These are phyloP conservation scores for Astrothelium subdiscretum DNA, from an alignment of 495 filamentous ascomycete species.

Conservation along the genomic window DNA sequence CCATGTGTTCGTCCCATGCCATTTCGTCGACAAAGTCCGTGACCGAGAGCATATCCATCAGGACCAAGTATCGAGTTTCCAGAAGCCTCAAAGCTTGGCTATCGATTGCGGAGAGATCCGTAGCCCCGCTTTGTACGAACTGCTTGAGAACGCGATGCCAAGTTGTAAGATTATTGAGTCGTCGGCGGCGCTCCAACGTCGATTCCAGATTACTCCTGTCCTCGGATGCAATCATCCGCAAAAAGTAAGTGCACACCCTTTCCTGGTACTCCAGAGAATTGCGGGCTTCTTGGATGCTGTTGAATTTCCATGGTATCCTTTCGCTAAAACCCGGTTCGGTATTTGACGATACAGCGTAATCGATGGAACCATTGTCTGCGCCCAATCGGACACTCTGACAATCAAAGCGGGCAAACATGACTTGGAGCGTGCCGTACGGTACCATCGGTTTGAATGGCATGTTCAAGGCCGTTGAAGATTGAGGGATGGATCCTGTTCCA, in stretches of 20 bases:
- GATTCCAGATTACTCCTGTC: background rate
- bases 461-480: background rate
- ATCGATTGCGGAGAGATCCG: background rate
- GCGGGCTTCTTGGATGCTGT: background rate
- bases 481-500: background rate
- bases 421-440: background rate
- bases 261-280: background rate
- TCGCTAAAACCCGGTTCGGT: background rate
- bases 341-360: background rate
- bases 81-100: background rate
- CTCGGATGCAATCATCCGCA: background rate
- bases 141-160: background rate
- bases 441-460: background rate
- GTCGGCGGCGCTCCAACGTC: background rate
- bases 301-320: background rate
- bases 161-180: background rate
- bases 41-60: background rate
- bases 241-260: background rate
- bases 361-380: background rate
- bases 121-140: background rate
- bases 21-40: background rate
- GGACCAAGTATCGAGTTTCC: background rate
- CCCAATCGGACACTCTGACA: background rate
- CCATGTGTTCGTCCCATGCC: background rate
- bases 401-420: constrained; percentile 1